Percentiles rank a stretch among this genome's conserved stretches.
Evolutionary conservation across 108 stramenopile species (phyloP).

Genomic region (Parmales sp.): DNA sequence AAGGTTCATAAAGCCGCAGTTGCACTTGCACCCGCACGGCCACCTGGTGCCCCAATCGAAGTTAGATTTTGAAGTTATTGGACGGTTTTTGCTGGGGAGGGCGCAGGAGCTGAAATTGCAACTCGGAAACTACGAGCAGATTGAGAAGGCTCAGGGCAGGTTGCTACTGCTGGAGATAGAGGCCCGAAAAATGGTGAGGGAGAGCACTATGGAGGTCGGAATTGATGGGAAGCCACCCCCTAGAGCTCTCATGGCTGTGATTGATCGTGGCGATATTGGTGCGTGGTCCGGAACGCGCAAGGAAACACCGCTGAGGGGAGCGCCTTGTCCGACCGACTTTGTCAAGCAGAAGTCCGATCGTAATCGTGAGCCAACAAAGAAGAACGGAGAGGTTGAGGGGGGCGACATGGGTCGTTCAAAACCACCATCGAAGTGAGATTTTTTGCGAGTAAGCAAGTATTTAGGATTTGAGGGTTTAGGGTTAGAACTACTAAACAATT

Average conservation of each 20-base stretch:
- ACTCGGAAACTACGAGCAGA: too few relatives aligned
- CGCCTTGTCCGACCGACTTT: neutral
- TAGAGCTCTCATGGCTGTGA: constrained; percentile 1
- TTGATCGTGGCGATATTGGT: neutral
- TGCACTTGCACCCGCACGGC: neutral
- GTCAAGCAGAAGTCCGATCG: neutral
- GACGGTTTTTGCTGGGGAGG: neutral
- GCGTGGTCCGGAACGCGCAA: neutral
- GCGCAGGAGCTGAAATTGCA: too few relatives aligned
- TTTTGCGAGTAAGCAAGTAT: too few relatives aligned
- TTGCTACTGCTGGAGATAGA: neutral
- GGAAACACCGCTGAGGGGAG: neutral
- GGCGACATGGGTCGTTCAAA: too few relatives aligned
- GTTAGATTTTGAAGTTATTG: neutral
- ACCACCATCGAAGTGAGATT: too few relatives aligned
- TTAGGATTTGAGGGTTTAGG: too few relatives aligned
- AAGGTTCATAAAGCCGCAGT: neutral
- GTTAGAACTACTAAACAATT: too few relatives aligned
- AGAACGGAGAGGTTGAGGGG: too few relatives aligned
- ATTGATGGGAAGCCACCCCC: neutral
- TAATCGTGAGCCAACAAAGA: too few relatives aligned
- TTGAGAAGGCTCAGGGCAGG: too few relatives aligned
- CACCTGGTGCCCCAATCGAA: neutral
- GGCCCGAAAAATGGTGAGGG: neutral
- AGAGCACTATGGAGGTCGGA: neutral